Percentiles rank a stretch among this genome's conserved stretches.
These are phyloP conservation scores for Gossypium rotundifolium DNA, from an alignment of 345 rosid genomes.

Conservation along the genomic window DNA sequence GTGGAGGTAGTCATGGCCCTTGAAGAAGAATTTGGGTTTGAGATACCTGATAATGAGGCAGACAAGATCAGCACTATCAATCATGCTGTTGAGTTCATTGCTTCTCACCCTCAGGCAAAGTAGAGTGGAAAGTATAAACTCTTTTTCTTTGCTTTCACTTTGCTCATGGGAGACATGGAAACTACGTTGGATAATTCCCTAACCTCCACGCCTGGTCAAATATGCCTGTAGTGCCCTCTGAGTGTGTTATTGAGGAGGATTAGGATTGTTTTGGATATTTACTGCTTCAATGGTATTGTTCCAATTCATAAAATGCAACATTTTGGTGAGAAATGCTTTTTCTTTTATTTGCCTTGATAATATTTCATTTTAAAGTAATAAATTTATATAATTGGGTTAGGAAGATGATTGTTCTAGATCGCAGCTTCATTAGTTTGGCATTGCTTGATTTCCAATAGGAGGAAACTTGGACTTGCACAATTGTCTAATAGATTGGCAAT, in stretches of 20 bases:
- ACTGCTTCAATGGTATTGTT: neutral
- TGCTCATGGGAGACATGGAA: neutral
- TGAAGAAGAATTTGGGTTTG: constrained; percentile 1
- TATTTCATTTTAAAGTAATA: neutral
- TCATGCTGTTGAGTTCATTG: neutral
- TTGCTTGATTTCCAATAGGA: neutral
- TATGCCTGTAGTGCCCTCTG: neutral
- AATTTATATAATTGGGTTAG: neutral
- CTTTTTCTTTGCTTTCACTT: neutral
- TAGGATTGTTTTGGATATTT: neutral
- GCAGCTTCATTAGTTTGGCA: neutral
- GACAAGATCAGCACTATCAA: constrained; percentile 2
- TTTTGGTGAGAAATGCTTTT: neutral
- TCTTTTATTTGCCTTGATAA: neutral
- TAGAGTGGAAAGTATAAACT: neutral
- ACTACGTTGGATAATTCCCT: neutral
- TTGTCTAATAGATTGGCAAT: neutral
- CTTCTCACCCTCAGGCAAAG: constrained; percentile 5
- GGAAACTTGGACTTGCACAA: neutral
- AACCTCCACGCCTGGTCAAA: neutral
- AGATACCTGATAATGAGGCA: constrained; percentile 1
- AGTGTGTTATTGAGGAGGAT: neutral
- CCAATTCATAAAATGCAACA: neutral
- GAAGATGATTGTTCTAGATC: neutral
- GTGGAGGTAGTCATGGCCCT: constrained; percentile 1